Evolutionary conservation across 768 basidiomycete genomes (phyloP).

Genomic region (Tylopilus sp.): DNA sequence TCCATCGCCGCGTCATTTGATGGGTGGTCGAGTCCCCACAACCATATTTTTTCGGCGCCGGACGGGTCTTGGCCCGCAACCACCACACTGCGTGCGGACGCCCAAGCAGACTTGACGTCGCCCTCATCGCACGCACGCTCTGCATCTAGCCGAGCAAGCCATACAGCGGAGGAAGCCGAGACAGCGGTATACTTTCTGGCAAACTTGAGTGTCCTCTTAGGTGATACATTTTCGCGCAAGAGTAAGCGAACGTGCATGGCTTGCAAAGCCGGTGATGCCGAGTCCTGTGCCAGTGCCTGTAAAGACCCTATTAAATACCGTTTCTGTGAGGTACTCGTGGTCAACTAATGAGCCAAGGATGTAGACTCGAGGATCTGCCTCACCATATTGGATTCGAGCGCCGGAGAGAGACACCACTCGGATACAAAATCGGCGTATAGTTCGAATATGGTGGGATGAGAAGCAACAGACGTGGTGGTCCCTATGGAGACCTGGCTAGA

Average conservation of each 20-base stretch:
- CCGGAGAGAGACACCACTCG: slow-evolving; percentile 41
- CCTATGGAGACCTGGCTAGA: slow-evolving; percentile 12
- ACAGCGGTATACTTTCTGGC: slow-evolving; percentile 47
- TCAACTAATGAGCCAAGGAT: neutral
- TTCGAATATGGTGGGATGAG: slow-evolving; percentile 29
- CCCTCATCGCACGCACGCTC: slow-evolving; percentile 33
- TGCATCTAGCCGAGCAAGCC: slow-evolving; percentile 49
- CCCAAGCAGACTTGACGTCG: slow-evolving; percentile 37
- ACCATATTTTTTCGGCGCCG: slow-evolving; percentile 44
- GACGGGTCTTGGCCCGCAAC: slow-evolving; percentile 14
- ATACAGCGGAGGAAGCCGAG: slow-evolving; percentile 41
- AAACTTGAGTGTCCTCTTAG: slow-evolving; percentile 34
- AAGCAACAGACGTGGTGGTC: slow-evolving; percentile 10
- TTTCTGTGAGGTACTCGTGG: slow-evolving; percentile 37
- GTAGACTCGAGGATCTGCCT: slow-evolving; percentile 5
- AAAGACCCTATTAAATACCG: slow-evolving; percentile 50
- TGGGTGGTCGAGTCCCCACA: slow-evolving; percentile 45
- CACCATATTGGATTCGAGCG: slow-evolving; percentile 32
- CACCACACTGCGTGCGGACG: slow-evolving; percentile 41
- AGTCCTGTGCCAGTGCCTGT: slow-evolving; percentile 30
- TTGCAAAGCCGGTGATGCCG: slow-evolving; percentile 30
- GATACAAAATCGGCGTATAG: slow-evolving; percentile 45
- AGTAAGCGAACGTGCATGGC: slow-evolving; percentile 37
- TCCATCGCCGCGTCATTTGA: slow-evolving; percentile 10
- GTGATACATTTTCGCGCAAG: slow-evolving; percentile 20